Evolutionary conservation across 164 flowering plant genomes (phyloP).

Genomic region (Stephania yunnanensis): DNA sequence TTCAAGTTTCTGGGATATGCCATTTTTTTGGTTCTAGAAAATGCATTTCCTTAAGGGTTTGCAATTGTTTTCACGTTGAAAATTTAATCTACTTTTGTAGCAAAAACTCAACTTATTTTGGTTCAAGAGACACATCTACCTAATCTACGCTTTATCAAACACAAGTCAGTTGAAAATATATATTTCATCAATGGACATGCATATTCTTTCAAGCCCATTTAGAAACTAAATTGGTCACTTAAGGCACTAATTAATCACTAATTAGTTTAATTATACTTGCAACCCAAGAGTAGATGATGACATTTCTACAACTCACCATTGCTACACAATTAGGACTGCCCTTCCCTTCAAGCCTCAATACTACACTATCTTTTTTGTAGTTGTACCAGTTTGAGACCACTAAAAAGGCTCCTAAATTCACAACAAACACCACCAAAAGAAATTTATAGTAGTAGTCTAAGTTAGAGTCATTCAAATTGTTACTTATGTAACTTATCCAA

Average conservation of each 20-base stretch:
- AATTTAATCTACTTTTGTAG: neutral
- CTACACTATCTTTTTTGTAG: slow-evolving; percentile 56
- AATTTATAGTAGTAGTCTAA: slow-evolving; percentile 78
- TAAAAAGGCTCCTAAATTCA: slow-evolving; percentile 47
- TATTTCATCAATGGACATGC: neutral
- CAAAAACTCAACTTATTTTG: neutral
- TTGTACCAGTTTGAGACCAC: slow-evolving; percentile 60
- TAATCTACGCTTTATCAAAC: neutral
- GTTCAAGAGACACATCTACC: neutral
- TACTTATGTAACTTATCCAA: slow-evolving; percentile 50
- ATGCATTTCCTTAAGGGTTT: too few species aligned
- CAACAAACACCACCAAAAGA: slow-evolving; percentile 37
- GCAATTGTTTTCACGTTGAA: too few species aligned
- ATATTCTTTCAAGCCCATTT: neutral
- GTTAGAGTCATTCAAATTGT: slow-evolving; percentile 70
- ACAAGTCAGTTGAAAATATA: too few species aligned
- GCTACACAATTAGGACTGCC: slow-evolving; percentile 4
- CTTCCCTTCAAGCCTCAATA: slow-evolving; percentile 5
- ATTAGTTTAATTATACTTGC: neutral
- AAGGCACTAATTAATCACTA: neutral
- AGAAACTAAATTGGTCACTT: neutral
- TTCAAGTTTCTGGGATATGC: too few species aligned
- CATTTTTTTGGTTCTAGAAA: too few species aligned
- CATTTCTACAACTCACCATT: neutral
- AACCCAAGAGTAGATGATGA: neutral